Base-by-base conservation (phyloP, 148 eudicot species). In the Silene uniflora region DNA sequence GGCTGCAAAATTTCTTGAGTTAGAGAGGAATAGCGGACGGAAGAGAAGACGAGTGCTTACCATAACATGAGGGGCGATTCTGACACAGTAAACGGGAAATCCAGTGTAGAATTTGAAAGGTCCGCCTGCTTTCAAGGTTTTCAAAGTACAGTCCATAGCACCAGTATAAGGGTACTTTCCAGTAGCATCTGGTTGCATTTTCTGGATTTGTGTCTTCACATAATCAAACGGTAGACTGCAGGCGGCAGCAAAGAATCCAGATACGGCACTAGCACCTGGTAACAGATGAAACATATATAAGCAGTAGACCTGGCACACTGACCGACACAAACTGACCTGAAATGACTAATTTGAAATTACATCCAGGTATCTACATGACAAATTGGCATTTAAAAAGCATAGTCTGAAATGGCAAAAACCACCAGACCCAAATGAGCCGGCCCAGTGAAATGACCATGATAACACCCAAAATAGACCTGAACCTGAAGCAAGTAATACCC, bases 61-160 rank as follows among this genome's bases (percentile, higher is more conserved):
- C 88, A 86, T 86, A 75, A 81, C 86, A 54, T 83, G 85, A 24
- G 86, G 89, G 65, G 85, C 89, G 19, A 84, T 86, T 44, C 89
- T 77, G 42, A 83, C 76, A 81, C 81, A 86, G 67, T 86, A 84
- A 39, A 86, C 85, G 6, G 86, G 89, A 55, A 86, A 84, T 54
- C 89, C 89, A 2, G 83, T 81, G 76, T 83, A 86, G 83, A 86
- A 84, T 32, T 81, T 84, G 67, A 86, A 56, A 72, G 89, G 86
- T 59, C 89, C 89, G 16, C 83, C 83, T 5, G 86, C 44, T 73
- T 86, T 84, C 73, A 86, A 27, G 16, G 85, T 84, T 75, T 84
- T 81, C 77, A 81, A 46, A 14, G 86, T 85, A 77, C 89, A 86
- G 73, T 86, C 89, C 78, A 84, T 55, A 7, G 89, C 79, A 67